A percentile compares a stretch with the other conserved stretches of the same genome.
Evolutionary conservation across 345 rosid species (phyloP).

Genomic region (Eucalyptus cloeziana): DNA sequence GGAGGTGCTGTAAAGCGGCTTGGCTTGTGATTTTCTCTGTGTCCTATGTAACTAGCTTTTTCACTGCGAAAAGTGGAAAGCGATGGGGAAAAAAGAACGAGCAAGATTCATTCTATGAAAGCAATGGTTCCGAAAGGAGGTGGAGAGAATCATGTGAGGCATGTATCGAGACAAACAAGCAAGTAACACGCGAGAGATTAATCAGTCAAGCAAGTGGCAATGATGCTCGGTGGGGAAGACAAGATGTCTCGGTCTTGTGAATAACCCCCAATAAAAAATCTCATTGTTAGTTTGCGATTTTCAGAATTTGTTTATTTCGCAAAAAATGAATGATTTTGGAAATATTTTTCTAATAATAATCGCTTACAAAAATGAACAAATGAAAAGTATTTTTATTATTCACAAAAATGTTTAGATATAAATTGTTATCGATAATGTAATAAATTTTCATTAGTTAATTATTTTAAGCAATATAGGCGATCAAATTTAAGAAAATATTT

Average conservation of each 20-base stretch:
- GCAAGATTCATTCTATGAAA: background rate
- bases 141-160: background rate
- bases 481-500: too few species aligned
- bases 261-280: background rate
- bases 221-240: background rate
- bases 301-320: accelerated
- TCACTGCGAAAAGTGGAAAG: background rate
- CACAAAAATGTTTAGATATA: too few species aligned
- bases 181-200: background rate
- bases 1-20: background rate
- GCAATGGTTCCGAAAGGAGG: background rate
- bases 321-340: too few species aligned
- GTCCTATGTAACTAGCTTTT: background rate
- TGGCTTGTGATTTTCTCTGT: background rate
- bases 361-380: background rate
- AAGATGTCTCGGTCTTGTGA: background rate
- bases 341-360: too few species aligned
- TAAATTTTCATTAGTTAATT: too few species aligned
- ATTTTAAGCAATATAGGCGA: too few species aligned
- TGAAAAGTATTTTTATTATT: too few species aligned
- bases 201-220: background rate
- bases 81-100: background rate
- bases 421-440: too few species aligned
- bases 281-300: background rate
- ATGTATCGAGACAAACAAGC: background rate